Evolutionary conservation across 495 filamentous ascomycete species (phyloP), one percentile per base, ranked within the genome.

Genomic region (Neurospora sp.): DNA sequence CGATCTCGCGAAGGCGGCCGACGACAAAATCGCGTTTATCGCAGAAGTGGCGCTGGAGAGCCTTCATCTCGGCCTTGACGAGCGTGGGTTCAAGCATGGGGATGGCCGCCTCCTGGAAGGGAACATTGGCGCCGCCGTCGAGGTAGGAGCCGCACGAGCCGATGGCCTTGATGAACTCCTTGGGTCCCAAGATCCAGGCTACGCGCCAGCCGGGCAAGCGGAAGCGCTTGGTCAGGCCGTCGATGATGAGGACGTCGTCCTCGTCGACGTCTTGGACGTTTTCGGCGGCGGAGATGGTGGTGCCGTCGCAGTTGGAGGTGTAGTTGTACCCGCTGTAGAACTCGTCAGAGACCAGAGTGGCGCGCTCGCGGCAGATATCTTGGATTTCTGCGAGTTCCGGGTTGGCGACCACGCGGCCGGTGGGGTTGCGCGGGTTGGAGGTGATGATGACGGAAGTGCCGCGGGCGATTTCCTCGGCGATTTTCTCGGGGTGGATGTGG

Each of bases 291-390:
- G 9, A 23, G 81, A 98, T 93, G 14, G 93, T 95, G 14, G 89
- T 87, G 46, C 95, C 95, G 76, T 98, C 94, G 80, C 95, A 98
- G 82, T 92, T 85, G 73, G 89, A 92, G 20, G 93, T 96, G 84
- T 97, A 97, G 84, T 97, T 97, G 85, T 97, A 97, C 35, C 94
- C 94, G 69, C 93, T 91, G 82, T 98, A 98, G 87, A 98, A 98
- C 84, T 98, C 95, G 78, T 98, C 95, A 83, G 94, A 92, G 73
- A 98, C 93, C 70, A 98, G 85, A 1, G 95, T 97, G 12, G 93
- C 94, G 39, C 93, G 91, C 78, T 93, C 93, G 75, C 94, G 90
- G 86, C 93, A 96, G 77, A 97, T 91, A 76, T 97, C 91, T 83
- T 98, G 93, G 78, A 98, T 96, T 80, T 93, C 86, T 44, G 91